Percentiles rank a stretch among this genome's conserved stretches.
Conservation (phyloP, 2,329 filamentous ascomycete genomes). For the Pseudohalonectria lignicola region DNA sequence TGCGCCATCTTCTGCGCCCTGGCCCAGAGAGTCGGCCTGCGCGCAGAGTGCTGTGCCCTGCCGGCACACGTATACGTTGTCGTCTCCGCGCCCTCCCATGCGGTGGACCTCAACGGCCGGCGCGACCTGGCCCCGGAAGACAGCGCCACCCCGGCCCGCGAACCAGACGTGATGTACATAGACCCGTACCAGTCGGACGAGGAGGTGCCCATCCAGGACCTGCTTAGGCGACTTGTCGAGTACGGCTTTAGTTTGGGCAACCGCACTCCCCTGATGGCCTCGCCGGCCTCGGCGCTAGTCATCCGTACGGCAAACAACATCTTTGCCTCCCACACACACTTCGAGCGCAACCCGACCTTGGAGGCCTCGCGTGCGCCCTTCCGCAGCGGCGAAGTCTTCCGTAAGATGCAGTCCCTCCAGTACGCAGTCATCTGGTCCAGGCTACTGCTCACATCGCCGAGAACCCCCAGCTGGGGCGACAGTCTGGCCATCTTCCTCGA, state of each 20-base stretch:
- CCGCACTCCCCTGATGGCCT: slow-evolving; percentile 38
- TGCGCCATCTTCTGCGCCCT: slow-evolving; percentile 78
- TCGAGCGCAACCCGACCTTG: slow-evolving; percentile 30
- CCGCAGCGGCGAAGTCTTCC: slow-evolving; percentile 41
- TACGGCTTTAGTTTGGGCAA: slow-evolving; percentile 28
- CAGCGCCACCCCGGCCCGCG: no score
- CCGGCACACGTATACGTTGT: slow-evolving; percentile 80
- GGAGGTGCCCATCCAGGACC: slow-evolving; percentile 50
- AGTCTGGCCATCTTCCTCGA: slow-evolving; percentile 54
- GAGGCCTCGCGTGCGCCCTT: slow-evolving; percentile 5
- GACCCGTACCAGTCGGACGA: slow-evolving; percentile 65
- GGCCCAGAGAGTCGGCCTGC: slow-evolving; percentile 61
- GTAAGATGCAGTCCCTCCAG: slow-evolving; percentile 45
- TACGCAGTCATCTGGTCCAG: slow-evolving; percentile 68
- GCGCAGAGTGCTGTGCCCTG: slow-evolving; percentile 69
- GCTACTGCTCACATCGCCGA: slow-evolving; percentile 40
- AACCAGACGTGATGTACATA: slow-evolving; percentile 52
- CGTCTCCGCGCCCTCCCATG: slow-evolving; percentile 47
- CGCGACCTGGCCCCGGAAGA: no score
- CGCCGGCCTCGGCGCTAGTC: slow-evolving; percentile 55
- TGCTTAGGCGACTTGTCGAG: slow-evolving; percentile 48
- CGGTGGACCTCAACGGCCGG: slow-evolving; percentile 47
- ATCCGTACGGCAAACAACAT: slow-evolving; percentile 75
- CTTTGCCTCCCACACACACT: slow-evolving; percentile 45
- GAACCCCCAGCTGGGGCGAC: slow-evolving; percentile 43